Evolutionary conservation across 2,329 filamentous ascomycete genomes (phyloP).

Genomic region (Magnaporthiopsis rhizophila): DNA sequence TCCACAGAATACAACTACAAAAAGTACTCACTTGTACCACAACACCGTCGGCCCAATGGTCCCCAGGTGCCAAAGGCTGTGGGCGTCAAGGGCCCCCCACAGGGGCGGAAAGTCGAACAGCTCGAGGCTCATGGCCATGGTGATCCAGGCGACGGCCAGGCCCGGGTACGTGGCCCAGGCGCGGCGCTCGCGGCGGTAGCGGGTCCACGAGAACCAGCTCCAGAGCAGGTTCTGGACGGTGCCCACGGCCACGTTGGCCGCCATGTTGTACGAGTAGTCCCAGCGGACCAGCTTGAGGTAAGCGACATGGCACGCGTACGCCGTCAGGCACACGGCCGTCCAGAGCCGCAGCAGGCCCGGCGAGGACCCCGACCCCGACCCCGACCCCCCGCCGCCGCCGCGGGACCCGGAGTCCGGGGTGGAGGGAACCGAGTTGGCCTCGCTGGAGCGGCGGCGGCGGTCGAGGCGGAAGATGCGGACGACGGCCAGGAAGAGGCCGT

Average conservation of each 20-base stretch:
- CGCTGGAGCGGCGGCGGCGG: conserved; percentile 26
- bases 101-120: conserved; percentile 87
- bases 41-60: conserved; percentile 81
- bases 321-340: conserved; percentile 61
- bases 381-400: conserved; percentile 3
- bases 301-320: conserved; percentile 70
- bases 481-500: conserved; percentile 79
- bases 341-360: conserved; percentile 57
- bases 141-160: conserved; percentile 84
- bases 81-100: conserved; percentile 77
- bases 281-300: conserved; percentile 83
- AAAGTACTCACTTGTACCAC: conserved; percentile 80
- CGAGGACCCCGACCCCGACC: conserved; percentile 23
- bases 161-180: conserved; percentile 86
- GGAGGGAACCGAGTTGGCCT: conserved; percentile 2
- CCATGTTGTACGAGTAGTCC: conserved; percentile 98
- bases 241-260: conserved; percentile 79
- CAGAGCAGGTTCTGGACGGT: conserved; percentile 75
- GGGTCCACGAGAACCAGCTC: conserved; percentile 71
- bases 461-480: conserved; percentile 82
- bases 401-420: conserved; percentile 1
- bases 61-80: conserved; percentile 91
- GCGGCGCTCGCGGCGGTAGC: conserved; percentile 63
- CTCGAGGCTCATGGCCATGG: conserved; percentile 91
- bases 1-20: conserved; percentile 9